phyloP scores from a whole-genome alignment of 495 filamentous ascomycete species.

The Cercophora newfieldiana region DNA sequence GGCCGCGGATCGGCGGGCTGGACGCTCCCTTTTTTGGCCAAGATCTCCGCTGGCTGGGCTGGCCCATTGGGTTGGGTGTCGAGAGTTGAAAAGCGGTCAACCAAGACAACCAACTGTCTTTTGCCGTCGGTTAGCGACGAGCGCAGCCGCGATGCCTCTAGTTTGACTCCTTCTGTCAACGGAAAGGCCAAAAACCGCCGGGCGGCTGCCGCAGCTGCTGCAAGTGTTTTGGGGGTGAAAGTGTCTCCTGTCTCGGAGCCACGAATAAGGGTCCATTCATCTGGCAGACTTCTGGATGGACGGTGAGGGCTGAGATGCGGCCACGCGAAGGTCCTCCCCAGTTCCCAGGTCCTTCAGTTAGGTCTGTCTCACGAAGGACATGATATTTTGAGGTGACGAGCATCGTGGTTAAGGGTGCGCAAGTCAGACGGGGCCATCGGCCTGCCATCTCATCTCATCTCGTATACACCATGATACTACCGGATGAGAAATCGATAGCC shows the following conservation, averaged over 20 bases:
- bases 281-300: neutral
- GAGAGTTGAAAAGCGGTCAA: constrained; percentile 12
- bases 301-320: neutral
- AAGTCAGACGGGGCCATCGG: neutral
- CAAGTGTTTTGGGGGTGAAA: neutral
- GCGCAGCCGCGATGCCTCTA: neutral
- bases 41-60: constrained; percentile 8
- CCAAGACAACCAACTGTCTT: neutral
- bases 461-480: neutral
- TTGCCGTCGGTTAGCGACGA: neutral
- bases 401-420: neutral
- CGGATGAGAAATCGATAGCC: neutral
- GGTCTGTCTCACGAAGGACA: neutral
- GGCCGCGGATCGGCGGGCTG: constrained; percentile 17
- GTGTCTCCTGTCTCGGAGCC: neutral
- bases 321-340: too few species aligned
- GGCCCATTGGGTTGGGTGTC: neutral
- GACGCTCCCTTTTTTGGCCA: constrained; percentile 8
- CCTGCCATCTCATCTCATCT: neutral
- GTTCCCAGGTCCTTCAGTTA: neutral
- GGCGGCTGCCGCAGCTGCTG: neutral
- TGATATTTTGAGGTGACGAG: neutral
- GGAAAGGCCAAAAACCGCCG: neutral
- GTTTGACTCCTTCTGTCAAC: too few species aligned
- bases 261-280: neutral